phyloP scores from a whole-genome alignment of 2,329 filamentous ascomycete genomes.

The Aspergillus sergii region DNA sequence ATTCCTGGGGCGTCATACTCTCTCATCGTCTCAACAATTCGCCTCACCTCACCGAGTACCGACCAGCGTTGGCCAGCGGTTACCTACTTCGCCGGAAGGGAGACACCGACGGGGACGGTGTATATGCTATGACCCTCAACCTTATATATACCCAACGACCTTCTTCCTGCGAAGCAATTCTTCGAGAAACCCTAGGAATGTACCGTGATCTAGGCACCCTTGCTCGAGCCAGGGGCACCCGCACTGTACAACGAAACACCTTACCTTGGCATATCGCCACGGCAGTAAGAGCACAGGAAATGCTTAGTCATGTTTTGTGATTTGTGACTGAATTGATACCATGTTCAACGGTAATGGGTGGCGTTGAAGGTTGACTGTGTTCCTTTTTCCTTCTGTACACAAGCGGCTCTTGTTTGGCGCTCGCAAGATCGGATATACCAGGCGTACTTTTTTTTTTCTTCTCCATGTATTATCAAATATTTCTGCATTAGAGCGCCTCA shows the following conservation, averaged over 20 bases:
- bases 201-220: constrained; percentile 49
- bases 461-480: neutral
- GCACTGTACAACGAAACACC: constrained; percentile 43
- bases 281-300: constrained; percentile 45
- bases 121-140: constrained; percentile 45
- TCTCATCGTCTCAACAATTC: constrained; percentile 51
- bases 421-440: constrained; percentile 19
- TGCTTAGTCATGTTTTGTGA: constrained; percentile 46
- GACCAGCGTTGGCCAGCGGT: constrained; percentile 48
- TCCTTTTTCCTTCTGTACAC: constrained; percentile 17
- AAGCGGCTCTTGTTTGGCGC: constrained; percentile 11
- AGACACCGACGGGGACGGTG: constrained; percentile 43
- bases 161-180: constrained; percentile 35
- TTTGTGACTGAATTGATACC: constrained; percentile 8
- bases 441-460: constrained; percentile 2
- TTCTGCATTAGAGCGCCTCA: neutral
- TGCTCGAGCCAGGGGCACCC: constrained; percentile 45
- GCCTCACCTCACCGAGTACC: constrained; percentile 43
- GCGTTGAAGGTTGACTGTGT: constrained; percentile 14
- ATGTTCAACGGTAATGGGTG: constrained; percentile 9
- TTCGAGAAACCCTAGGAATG: constrained; percentile 47
- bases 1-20: constrained; percentile 62
- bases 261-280: constrained; percentile 53
- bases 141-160: constrained; percentile 40
- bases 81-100: constrained; percentile 51